Conservation (phyloP, 129 eudicot genomes). For the Chrysanthemum makinoi region DNA sequence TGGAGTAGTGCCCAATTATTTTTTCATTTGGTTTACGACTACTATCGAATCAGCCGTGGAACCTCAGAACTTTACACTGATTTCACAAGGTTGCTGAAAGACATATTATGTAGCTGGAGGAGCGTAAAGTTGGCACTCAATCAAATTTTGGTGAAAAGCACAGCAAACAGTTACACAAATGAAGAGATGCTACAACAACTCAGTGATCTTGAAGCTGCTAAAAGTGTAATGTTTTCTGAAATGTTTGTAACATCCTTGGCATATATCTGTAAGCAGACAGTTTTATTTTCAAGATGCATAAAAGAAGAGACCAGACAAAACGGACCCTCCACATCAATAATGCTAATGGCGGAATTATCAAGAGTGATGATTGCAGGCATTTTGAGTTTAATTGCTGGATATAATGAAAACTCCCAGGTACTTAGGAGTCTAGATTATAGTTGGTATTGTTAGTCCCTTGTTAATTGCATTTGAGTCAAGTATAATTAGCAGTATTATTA, state of each 20-base stretch:
- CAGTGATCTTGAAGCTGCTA: constrained; percentile 13
- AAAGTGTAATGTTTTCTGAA: constrained; percentile 3
- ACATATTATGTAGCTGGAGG: too few species aligned
- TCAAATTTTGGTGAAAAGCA: constrained; percentile 9
- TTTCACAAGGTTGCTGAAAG: too few species aligned
- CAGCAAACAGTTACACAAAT: not conserved
- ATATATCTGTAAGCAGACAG: not conserved
- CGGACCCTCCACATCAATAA: not conserved
- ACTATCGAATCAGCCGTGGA: too few species aligned
- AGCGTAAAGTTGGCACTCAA: too few species aligned
- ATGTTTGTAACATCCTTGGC: constrained; percentile 6
- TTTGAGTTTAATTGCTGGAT: not conserved
- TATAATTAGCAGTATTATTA: too few species aligned
- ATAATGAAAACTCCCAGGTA: not conserved
- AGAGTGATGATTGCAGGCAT: not conserved
- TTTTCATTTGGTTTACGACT: too few species aligned
- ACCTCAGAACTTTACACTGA: too few species aligned
- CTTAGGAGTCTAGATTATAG: not conserved
- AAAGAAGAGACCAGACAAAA: not conserved
- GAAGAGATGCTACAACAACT: constrained; percentile 12
- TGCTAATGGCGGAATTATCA: constrained; percentile 2
- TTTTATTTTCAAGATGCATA: too few species aligned
- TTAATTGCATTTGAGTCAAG: too few species aligned
- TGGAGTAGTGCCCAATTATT: too few species aligned
- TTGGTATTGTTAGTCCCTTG: too few species aligned